Conservation (phyloP, 495 filamentous ascomycete species). For the Astrocystis sublimbata region DNA sequence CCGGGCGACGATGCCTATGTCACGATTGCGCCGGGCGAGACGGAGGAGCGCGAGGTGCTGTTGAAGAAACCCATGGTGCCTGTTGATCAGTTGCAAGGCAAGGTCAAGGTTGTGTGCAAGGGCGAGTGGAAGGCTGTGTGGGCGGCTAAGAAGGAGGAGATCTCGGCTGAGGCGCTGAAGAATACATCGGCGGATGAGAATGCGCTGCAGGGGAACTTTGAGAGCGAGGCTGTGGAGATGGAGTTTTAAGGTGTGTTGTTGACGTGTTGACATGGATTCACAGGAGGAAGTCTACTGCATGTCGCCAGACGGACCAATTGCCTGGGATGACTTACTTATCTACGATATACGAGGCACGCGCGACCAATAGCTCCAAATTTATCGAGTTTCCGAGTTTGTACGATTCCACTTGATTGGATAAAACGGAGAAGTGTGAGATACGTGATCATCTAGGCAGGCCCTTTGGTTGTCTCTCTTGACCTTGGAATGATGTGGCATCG, state of each 20-base stretch:
- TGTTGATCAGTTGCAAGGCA: slow-evolving; percentile 26
- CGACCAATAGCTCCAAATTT: too few relatives aligned
- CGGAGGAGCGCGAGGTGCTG: slow-evolving; percentile 27
- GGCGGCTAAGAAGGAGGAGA: slow-evolving; percentile 28
- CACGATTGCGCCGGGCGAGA: slow-evolving; percentile 40
- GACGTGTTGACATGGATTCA: too few relatives aligned
- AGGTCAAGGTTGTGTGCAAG: slow-evolving; percentile 26
- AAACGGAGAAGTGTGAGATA: too few relatives aligned
- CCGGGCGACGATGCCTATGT: slow-evolving; percentile 43
- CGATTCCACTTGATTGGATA: too few relatives aligned
- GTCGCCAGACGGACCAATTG: too few relatives aligned
- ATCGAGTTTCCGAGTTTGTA: too few relatives aligned
- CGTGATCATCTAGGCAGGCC: too few relatives aligned
- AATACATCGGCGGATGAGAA: slow-evolving; percentile 25
- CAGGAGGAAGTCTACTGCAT: too few relatives aligned
- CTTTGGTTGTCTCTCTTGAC: too few relatives aligned
- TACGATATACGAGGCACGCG: too few relatives aligned
- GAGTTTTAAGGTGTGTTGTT: slow-evolving; percentile 16
- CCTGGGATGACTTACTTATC: too few relatives aligned
- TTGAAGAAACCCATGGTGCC: slow-evolving; percentile 29
- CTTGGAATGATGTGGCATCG: too few relatives aligned
- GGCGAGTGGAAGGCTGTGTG: slow-evolving; percentile 38
- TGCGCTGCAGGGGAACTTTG: slow-evolving; percentile 25
- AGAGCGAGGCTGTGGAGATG: slow-evolving; percentile 29
- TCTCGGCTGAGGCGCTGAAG: slow-evolving; percentile 28